Evolutionary conservation across 805 yeast species (phyloP).

Genomic region (Priceomyces melissophilus): DNA sequence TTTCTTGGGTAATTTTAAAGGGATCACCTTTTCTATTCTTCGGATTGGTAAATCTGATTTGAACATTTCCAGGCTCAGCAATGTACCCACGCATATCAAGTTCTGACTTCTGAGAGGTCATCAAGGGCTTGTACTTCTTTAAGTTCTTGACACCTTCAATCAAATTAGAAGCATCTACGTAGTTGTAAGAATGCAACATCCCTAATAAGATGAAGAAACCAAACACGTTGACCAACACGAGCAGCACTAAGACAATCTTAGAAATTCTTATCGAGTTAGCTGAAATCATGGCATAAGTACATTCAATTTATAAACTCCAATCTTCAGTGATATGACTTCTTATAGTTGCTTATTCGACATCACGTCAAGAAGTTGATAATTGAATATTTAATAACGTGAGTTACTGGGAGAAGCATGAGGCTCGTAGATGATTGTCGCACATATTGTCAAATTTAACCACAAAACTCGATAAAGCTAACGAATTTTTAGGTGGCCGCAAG

Average conservation of each 20-base stretch:
- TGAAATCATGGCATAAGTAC: conserved; percentile 13
- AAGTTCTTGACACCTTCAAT: conserved; percentile 2
- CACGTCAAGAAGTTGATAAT: too few species aligned
- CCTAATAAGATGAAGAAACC: conserved; percentile 8
- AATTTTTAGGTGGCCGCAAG: too few species aligned
- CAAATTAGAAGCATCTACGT: conserved; percentile 1
- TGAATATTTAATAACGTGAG: too few species aligned
- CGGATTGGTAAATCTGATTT: conserved; percentile 30
- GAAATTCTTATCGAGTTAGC: conserved; percentile 14
- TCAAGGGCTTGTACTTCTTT: background rate
- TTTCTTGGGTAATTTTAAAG: conserved; percentile 32
- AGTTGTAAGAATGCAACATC: conserved; percentile 5
- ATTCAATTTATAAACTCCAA: too few species aligned
- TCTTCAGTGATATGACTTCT: too few species aligned
- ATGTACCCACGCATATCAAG: conserved; percentile 11
- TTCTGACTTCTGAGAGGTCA: background rate
- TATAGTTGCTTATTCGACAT: too few species aligned
- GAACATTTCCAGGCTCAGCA: conserved; percentile 26
- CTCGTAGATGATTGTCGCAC: too few species aligned
- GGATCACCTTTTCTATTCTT: conserved; percentile 23
- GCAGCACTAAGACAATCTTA: conserved; percentile 6
- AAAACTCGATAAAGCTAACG: too few species aligned
- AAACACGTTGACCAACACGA: conserved; percentile 11
- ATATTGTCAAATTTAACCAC: too few species aligned
- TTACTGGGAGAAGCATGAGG: too few species aligned